These are phyloP conservation scores for Lyophyllum atratum DNA, from an alignment of 768 basidiomycete species.

Conservation along the genomic window DNA sequence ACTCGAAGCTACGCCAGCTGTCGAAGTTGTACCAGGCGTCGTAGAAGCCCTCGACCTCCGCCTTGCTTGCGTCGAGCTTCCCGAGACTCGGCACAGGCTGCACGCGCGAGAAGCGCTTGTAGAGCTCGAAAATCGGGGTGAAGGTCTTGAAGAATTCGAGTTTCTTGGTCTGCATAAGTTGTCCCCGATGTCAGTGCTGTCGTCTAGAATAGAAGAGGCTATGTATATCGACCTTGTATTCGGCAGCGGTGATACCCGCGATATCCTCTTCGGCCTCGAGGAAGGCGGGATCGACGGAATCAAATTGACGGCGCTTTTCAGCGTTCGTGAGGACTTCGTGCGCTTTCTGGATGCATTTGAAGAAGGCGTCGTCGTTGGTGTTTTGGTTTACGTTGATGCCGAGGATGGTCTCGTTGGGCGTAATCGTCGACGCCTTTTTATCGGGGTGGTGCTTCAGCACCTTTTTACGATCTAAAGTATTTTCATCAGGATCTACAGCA, in stretches of 20 bases:
- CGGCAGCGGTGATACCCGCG: conserved; percentile 53
- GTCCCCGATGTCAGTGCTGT: background rate
- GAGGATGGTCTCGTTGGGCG: conserved; percentile 30
- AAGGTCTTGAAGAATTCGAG: conserved; percentile 74
- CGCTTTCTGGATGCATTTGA: conserved; percentile 99
- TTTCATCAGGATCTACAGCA: background rate
- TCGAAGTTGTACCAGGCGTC: conserved; percentile 99
- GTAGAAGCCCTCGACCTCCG: conserved; percentile 90
- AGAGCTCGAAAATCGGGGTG: conserved; percentile 83
- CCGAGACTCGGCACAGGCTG: conserved; percentile 88
- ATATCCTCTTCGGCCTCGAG: conserved; percentile 75
- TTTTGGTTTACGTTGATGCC: conserved; percentile 68
- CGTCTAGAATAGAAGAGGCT: background rate
- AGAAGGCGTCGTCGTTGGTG: conserved; percentile 96
- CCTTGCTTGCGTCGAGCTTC: conserved; percentile 66
- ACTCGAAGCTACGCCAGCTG: conserved; percentile 97
- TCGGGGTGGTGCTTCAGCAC: conserved; percentile 99
- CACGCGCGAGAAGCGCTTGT: conserved; percentile 87
- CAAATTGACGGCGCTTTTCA: conserved; percentile 92
- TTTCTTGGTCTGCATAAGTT: conserved; percentile 40
- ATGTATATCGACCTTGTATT: conserved; percentile 50
- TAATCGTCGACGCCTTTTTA: conserved; percentile 69
- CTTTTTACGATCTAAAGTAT: conserved; percentile 87
- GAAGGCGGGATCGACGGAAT: conserved; percentile 88
- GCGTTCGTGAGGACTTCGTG: conserved; percentile 87